Evolutionary conservation across 495 filamentous ascomycete genomes (phyloP), one percentile per base, ranked within the genome.

Genomic region (Hypoxylon trugodes): DNA sequence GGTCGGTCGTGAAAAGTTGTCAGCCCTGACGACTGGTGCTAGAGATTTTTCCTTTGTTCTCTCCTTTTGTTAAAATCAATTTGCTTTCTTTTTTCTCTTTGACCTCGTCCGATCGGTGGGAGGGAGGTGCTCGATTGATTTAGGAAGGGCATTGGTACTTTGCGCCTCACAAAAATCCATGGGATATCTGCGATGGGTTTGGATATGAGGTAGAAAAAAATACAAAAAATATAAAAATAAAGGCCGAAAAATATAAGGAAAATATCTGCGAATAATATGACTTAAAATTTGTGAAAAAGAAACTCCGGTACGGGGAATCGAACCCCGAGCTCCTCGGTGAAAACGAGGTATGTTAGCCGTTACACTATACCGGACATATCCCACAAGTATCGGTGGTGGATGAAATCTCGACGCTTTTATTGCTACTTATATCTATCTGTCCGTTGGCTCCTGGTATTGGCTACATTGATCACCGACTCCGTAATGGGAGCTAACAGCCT

Each of bases 251-350:
- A 22, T 4, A 3, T 9, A 40, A 1, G 19, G 1, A 24, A 22
- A 43, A n/a, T 4, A 6, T 3, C 1, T 15, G 13, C 8, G 16
- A 45, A 4, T 4, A 26, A 4, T 28, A n/a, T 21, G 12, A 16
- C 4, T 38, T 13, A 6, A 28, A 26, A 28, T 9, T 24, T 1
- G 21, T 43, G 7, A 59, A 18, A 28, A 28, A 37, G 30, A 40
- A 46, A 46, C 76, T 79, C 77, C 77, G 77, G 56, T 77, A 77
- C 77, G 76, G 77, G 77, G 77, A 79, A 78, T 79, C 75, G 77
- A 79, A 79, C 77, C 77, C 77, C 76, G 77, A 74, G 77, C 77
- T 73, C 75, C 76, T 73, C 77, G 77, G 76, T 79, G 76, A 79
- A 79, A 79, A 76, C 75, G 76, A 74, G 73, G 75, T 76, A 79